Base-by-base conservation (phyloP, 2,329 filamentous ascomycete genomes). In the Lasiodiplodia sp. region DNA sequence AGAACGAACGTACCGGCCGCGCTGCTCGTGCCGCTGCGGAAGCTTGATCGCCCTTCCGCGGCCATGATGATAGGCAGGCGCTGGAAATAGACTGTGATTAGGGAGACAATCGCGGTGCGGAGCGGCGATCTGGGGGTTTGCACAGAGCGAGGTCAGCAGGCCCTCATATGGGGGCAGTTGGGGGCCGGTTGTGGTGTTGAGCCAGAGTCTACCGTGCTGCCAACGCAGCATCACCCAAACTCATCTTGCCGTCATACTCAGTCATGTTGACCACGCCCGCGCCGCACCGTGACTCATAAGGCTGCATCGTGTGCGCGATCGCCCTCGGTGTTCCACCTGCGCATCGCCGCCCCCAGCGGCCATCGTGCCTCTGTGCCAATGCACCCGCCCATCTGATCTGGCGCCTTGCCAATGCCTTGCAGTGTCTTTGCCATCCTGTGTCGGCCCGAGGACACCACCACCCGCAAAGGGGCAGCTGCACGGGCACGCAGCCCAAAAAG, bases 11-110 rank as follows among this genome's bases (percentile, higher is more conserved):
- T 74, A 73, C 72, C 74, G 68, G 40, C 23, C 25, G 57, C 38
- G 57, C 38, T 60, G 57, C 57, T 60, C 57, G 57, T 60, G 57
- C 57, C 57, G 70, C 65, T 73, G 74, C 74, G 72, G 78, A 76
- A 77, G 77, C 76, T 75, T 77, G 75, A 74, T 72, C 71, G 73
- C 72, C 73, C 70, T 72, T 72, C 57, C 68, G 65, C 65, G 60
- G 25, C 37, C 51, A 63, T 58, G 62, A 34, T 66, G 67, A 64
- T 62, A 53, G 56, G 55, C 38, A 64, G 40, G 11, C 37, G 47
- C 60, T 64, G 47, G 37, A 37, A 37, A 52, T 64, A 64, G 60
- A 64, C 60, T 47, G 6, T 49, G 60, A 64, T 64, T 64, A 64
- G 47, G 60, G 51, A 53, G 60, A 38, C 60, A 66, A 55, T 55